Evolutionary conservation across 1,284 basidiomycete species (phyloP).

Genomic region (Farysia itapuensis): DNA sequence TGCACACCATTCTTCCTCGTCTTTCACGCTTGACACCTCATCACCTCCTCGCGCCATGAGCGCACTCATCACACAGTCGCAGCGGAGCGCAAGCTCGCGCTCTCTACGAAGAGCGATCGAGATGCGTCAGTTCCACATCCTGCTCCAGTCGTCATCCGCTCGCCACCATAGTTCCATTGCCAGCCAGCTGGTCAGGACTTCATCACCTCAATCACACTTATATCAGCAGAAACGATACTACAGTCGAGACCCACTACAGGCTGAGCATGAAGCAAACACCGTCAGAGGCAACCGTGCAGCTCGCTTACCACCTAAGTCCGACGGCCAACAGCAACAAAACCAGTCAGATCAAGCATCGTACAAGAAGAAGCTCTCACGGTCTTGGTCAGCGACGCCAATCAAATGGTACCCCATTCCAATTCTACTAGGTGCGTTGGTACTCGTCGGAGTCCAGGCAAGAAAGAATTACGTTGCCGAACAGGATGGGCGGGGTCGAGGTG

Average conservation of each 20-base stretch:
- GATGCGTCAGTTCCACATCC: too few relatives aligned
- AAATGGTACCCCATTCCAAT: constrained; percentile 95
- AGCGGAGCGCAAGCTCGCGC: too few relatives aligned
- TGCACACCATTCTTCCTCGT: too few relatives aligned
- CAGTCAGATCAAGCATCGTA: too few relatives aligned
- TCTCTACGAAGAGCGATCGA: too few relatives aligned
- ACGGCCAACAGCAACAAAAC: constrained; percentile 15
- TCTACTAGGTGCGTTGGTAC: constrained; percentile 66
- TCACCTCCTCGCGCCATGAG: too few relatives aligned
- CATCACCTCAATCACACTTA: too few relatives aligned
- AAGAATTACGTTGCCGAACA: constrained; percentile 64
- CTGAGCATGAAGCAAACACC: constrained; percentile 49
- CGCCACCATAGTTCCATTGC: too few relatives aligned
- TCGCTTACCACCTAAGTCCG: constrained; percentile 5
- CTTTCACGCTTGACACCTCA: too few relatives aligned
- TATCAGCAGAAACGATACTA: constrained; percentile 12
- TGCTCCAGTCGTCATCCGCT: too few relatives aligned
- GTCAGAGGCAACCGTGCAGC: constrained; percentile 49
- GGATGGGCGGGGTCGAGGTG: constrained; percentile 26
- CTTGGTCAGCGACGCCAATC: constrained; percentile 85
- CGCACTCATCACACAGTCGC: too few relatives aligned
- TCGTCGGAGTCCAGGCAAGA: constrained; percentile 67
- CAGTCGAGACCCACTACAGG: constrained; percentile 44
- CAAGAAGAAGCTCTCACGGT: constrained; percentile 63
- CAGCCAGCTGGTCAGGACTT: too few relatives aligned